phyloP scores from a whole-genome alignment of 2,329 filamentous ascomycete genomes.

The Xylariaceae sp. region DNA sequence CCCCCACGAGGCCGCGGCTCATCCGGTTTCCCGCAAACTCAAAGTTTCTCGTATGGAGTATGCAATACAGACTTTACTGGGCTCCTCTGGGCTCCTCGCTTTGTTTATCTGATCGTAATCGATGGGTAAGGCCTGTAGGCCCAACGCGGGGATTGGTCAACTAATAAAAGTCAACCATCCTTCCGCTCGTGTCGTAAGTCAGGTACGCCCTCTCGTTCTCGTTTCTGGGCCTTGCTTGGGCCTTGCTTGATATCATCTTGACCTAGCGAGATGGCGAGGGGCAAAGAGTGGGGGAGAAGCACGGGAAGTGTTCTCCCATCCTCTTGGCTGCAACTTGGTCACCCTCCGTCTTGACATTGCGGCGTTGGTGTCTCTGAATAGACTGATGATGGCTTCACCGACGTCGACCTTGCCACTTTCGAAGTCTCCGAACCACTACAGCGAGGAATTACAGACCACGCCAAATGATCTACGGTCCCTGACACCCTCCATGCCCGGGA shows the following conservation, averaged over 20 bases:
- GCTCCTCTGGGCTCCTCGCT: background rate
- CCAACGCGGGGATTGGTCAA: background rate
- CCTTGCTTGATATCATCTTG: background rate
- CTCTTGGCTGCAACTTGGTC: conserved; percentile 1
- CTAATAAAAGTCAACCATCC: background rate
- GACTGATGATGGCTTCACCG: conserved; percentile 5
- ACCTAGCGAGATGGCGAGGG: background rate
- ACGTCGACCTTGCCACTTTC: background rate
- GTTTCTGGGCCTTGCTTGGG: background rate
- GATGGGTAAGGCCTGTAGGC: background rate
- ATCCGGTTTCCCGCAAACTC: conserved; percentile 12
- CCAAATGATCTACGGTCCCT: background rate
- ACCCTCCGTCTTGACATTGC: background rate
- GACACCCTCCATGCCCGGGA: background rate
- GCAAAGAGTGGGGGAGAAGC: background rate
- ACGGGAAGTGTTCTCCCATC: background rate
- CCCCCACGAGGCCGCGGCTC: background rate
- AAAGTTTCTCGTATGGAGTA: conserved; percentile 5
- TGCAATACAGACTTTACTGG: background rate
- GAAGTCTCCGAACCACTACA: background rate
- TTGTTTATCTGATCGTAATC: background rate
- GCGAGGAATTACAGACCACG: background rate
- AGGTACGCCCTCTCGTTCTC: background rate
- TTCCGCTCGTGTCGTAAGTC: background rate
- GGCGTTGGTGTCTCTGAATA: background rate